Evolutionary conservation across 192 early-diverging fungal species (phyloP), one percentile per base, ranked within the genome.

Genomic region (Backusella parvicylindrica): DNA sequence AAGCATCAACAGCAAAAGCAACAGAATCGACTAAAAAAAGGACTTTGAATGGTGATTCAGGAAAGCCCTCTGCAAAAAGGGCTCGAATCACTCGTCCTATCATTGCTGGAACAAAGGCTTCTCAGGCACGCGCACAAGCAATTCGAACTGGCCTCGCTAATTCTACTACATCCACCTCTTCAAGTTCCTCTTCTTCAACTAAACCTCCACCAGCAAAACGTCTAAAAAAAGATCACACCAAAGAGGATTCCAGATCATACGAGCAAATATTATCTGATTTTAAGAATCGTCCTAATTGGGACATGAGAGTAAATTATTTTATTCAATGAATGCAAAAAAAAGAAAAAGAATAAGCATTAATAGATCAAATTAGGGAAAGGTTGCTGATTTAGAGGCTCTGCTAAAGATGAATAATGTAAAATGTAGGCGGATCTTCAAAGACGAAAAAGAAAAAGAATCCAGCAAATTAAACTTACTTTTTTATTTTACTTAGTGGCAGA

Each of bases 71-170:
- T 23, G 12, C 36, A 23, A 67, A 67, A 67, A 36, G 33, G 21
- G 65, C 66, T 28, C 53, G 53, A 38, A 23, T 36, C 1, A 0
- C 2, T 36, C 66, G 9, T 8, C 68, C 68, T 2, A 11, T n/a
- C 26, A 28, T 70, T 43, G 38, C 40, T 18, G 35, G 21, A 12
- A 70, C 68, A 30, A 70, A 70, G 30, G 68, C 68, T 23, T 70
- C 68, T 7, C 68, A 70, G 40, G 68, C 68, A 40, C 68, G 68
- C n/a, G 68, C 33, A 40, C 6, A 28, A 30, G 68, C 68, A 8
- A 70, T 70, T 31, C 33, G 23, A 41, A 23, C 68, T n/a, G 23
- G 26, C 30, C 37, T 70, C 5, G 18, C 68, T 18, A 40, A 21
- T 43, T 7, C 37, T 2, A 23, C 53, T 0, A 4, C 53, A 11